Evolutionary conservation across 2,329 filamentous ascomycete species (phyloP).

Genomic region (Colletotrichum acutatum): DNA sequence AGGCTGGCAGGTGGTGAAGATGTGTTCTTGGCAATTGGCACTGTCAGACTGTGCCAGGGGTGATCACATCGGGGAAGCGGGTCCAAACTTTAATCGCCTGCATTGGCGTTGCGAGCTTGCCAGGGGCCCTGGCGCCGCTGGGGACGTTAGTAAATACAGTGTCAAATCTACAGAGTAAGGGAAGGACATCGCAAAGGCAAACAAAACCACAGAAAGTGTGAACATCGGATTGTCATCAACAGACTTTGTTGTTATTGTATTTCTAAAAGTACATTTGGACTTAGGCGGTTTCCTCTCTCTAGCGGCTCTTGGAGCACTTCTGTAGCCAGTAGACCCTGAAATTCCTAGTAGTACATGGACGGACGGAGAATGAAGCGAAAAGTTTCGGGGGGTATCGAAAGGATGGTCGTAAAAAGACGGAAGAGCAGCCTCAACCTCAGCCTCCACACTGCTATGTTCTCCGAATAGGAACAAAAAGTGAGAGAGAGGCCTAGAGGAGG

Average conservation of each 20-base stretch:
- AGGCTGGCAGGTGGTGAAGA: not conserved
- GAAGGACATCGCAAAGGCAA: not conserved
- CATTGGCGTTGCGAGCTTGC: not conserved
- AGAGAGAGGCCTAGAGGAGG: no score
- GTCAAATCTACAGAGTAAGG: no score
- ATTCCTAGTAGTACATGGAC: constrained; percentile 26
- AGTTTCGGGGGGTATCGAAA: constrained; percentile 34
- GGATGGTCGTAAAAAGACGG: constrained; percentile 19
- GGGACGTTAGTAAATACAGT: not conserved
- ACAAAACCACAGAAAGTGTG: no score
- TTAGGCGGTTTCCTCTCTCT: not conserved
- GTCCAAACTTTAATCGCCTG: not conserved
- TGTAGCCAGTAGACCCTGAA: constrained; percentile 3
- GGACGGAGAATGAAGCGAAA: constrained; percentile 22
- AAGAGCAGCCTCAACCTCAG: constrained; percentile 2
- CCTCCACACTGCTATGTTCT: not conserved
- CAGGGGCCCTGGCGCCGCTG: not conserved
- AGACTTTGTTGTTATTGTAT: not conserved
- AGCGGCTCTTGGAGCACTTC: not conserved
- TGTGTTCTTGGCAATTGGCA: not conserved
- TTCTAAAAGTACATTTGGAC: constrained; percentile 1
- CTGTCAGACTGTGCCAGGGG: not conserved
- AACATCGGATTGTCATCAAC: not conserved
- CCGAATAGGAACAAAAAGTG: constrained; percentile 2
- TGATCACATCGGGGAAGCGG: not conserved